Evolutionary conservation across 257 asterid species (phyloP).

Genomic region (Salvia hispanica): DNA sequence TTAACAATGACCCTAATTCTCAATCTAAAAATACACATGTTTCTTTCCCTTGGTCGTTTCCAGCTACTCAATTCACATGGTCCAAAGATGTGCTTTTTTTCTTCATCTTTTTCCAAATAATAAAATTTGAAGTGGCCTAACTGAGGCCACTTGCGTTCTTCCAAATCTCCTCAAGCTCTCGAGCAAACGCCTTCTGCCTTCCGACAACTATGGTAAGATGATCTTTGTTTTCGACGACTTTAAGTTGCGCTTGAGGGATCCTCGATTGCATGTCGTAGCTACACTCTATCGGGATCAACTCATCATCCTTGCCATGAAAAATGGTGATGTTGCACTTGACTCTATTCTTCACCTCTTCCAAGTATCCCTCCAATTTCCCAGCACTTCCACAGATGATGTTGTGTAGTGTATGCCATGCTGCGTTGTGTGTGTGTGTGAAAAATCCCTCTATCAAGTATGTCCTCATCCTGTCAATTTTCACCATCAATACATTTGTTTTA

Average conservation of each 20-base stretch:
- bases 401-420: conserved; percentile 99
- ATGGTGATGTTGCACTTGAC: conserved; percentile 65
- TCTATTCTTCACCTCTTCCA: conserved; percentile 55
- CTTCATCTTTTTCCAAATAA: too few relatives aligned
- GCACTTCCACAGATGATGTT: conserved; percentile 91
- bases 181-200: conserved; percentile 74
- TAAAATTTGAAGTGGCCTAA: too few relatives aligned
- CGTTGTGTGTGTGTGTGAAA: conserved; percentile 89
- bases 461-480: conserved; percentile 41
- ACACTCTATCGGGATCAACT: conserved; percentile 86
- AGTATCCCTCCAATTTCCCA: conserved; percentile 65
- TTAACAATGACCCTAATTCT: too few relatives aligned
- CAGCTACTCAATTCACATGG: too few relatives aligned
- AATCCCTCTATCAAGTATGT: conserved; percentile 89
- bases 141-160: conserved; percentile 28
- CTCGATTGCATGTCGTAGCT: conserved; percentile 65
- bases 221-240: conserved; percentile 71
- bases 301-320: conserved; percentile 75
- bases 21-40: too few relatives aligned
- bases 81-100: too few relatives aligned
- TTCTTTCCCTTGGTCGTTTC: too few relatives aligned
- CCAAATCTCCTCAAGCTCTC: conserved; percentile 92
- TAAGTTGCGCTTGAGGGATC: conserved; percentile 73
- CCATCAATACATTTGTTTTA: too few relatives aligned
- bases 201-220: conserved; percentile 96